Conservation (phyloP, 768 basidiomycete genomes). For the Lactifluus piperatus region DNA sequence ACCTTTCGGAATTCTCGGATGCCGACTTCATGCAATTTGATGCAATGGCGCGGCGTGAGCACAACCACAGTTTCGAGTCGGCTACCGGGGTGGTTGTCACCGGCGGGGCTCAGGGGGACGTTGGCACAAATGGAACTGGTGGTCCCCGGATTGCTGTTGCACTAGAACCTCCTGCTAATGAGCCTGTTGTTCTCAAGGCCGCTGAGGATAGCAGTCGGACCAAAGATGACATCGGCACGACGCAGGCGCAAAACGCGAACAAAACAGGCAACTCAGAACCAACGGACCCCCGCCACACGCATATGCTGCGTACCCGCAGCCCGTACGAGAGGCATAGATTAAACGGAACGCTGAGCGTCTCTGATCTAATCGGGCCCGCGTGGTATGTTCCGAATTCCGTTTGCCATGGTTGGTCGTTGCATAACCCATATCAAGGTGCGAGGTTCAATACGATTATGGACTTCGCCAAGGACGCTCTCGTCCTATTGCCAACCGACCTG, state of each 20-base stretch:
- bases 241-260: background rate
- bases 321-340: slow-evolving; percentile 11
- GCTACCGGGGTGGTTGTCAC: background rate
- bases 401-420: background rate
- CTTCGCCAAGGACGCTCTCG: slow-evolving; percentile 48
- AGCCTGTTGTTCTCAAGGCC: slow-evolving; percentile 11
- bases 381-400: slow-evolving; percentile 7
- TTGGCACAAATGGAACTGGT: slow-evolving; percentile 5
- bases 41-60: slow-evolving; percentile 1
- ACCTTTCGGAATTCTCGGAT: slow-evolving; percentile 19
- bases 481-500: slow-evolving; percentile 43
- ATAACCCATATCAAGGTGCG: slow-evolving; percentile 48
- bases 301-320: background rate
- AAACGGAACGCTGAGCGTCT: slow-evolving; percentile 12
- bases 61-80: background rate
- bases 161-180: slow-evolving; percentile 11
- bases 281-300: background rate
- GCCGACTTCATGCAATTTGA: slow-evolving; percentile 15
- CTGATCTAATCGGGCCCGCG: slow-evolving; percentile 19
- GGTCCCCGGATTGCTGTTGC: slow-evolving; percentile 14
- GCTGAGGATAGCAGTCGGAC: background rate
- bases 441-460: slow-evolving; percentile 71
- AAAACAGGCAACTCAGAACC: background rate
- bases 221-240: background rate
- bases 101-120: background rate